These are phyloP conservation scores for Teratosphaeria destructans DNA, from an alignment of 2,329 filamentous ascomycete genomes.

Conservation along the genomic window DNA sequence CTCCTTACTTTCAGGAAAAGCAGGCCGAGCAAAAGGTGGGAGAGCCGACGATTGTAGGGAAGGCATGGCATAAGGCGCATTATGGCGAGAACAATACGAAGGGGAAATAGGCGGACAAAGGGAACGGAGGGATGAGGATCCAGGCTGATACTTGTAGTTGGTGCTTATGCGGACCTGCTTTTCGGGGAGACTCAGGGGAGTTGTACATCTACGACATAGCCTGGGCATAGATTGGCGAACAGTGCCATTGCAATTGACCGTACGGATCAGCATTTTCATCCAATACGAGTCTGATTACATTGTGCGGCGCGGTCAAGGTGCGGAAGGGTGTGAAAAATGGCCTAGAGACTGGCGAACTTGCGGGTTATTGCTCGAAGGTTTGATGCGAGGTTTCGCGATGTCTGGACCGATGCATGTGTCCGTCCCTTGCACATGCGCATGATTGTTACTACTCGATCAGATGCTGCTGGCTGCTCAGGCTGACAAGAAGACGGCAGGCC, in stretches of 20 bases:
- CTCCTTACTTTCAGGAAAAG: conserved; percentile 23
- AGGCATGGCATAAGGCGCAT: conserved; percentile 22
- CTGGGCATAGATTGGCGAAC: neutral
- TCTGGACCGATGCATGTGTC: no score
- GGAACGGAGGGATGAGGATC: neutral
- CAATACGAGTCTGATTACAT: neutral
- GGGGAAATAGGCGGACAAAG: conserved; percentile 19
- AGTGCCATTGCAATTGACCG: neutral
- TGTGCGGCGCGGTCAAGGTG: neutral
- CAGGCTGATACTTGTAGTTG: neutral
- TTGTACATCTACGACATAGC: neutral
- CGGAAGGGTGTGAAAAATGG: neutral
- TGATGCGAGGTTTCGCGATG: neutral
- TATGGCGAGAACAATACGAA: conserved; percentile 21
- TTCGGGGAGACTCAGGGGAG: neutral
- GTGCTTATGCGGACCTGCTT: neutral
- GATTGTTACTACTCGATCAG: neutral
- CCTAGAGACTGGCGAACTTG: neutral
- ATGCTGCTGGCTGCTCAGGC: no score
- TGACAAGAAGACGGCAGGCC: no score
- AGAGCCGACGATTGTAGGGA: conserved; percentile 13
- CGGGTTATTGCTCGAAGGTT: neutral
- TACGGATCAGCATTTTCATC: neutral
- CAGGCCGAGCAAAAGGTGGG: conserved; percentile 20
- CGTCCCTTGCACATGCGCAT: neutral